Conservation (phyloP, 1,284 basidiomycete species). For the Cutaneotrichosporon dermatis region DNA sequence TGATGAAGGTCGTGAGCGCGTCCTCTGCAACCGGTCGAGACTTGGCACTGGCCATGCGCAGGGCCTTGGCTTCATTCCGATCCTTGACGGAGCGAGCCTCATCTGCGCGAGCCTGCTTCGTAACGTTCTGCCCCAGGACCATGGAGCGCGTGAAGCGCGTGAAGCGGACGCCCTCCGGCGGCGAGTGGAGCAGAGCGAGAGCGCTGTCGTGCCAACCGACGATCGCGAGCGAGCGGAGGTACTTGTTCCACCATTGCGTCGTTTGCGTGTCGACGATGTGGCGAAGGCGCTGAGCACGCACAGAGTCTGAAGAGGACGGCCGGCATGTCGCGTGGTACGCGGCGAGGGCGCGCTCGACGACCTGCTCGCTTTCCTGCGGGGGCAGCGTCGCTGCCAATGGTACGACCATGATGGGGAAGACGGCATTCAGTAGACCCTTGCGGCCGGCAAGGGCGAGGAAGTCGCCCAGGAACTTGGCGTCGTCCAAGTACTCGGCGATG, state of each 20-base stretch:
- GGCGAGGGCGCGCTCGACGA: conserved; percentile 14
- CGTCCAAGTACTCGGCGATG: conserved; percentile 15
- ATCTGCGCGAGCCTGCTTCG: background rate
- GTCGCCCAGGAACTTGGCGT: conserved; percentile 21
- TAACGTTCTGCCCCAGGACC: conserved; percentile 6
- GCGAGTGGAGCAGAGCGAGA: conserved; percentile 15
- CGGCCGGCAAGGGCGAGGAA: conserved; percentile 24
- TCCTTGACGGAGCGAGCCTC: too few relatives aligned
- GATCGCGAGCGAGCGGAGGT: conserved; percentile 23
- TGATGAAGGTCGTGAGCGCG: too few relatives aligned
- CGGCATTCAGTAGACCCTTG: conserved; percentile 33
- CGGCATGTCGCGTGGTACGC: conserved; percentile 26
- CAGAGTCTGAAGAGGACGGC: too few relatives aligned
- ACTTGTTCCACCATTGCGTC: conserved; percentile 27
- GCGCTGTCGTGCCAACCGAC: conserved; percentile 30
- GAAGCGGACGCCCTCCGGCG: conserved; percentile 20
- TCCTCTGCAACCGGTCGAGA: too few relatives aligned
- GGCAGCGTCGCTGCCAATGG: conserved; percentile 24
- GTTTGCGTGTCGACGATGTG: conserved; percentile 18
- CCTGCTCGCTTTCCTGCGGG: conserved; percentile 16
- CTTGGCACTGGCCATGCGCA: too few relatives aligned
- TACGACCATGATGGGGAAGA: conserved; percentile 23
- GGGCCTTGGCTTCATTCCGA: too few relatives aligned
- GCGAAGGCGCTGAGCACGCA: conserved; percentile 12
- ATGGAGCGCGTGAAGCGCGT: conserved; percentile 18